Conservation (phyloP, 148 eudicot genomes). For the Heliosperma pusillum region DNA sequence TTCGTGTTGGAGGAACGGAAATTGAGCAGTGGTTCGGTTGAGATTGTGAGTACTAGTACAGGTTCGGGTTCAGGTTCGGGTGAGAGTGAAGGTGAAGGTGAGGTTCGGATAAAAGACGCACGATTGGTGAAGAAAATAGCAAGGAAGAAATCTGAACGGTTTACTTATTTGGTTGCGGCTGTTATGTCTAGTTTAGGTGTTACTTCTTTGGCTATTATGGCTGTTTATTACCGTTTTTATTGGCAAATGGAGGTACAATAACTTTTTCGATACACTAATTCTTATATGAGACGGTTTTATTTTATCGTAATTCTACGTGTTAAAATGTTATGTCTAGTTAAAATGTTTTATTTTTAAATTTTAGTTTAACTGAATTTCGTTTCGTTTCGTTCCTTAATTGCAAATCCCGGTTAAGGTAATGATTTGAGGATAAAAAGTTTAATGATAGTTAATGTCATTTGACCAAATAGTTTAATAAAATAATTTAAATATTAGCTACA, state of each 20-base stretch:
- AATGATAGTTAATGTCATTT: no score
- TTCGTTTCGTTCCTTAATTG: no score
- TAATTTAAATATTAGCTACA: no score
- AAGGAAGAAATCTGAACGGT: constrained; percentile 79
- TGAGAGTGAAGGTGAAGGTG: constrained; percentile 13
- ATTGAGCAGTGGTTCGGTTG: not conserved
- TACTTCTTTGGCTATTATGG: constrained; percentile 77
- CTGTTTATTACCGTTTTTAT: constrained; percentile 83
- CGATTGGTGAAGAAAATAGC: constrained; percentile 51
- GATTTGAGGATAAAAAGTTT: no score
- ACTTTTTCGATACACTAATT: no score
- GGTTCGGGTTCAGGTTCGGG: not conserved
- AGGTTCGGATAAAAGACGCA: constrained; percentile 29
- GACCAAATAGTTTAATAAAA: no score
- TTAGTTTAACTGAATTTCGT: no score
- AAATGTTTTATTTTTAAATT: no score
- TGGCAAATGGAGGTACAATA: constrained; percentile 87
- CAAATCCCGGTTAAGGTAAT: no score
- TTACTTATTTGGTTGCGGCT: constrained; percentile 81
- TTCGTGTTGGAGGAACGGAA: constrained; percentile 45
- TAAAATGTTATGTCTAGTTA: no score
- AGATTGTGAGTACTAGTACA: not conserved
- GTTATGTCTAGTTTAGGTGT: constrained; percentile 87
- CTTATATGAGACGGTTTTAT: no score
- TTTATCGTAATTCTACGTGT: no score